These are phyloP conservation scores for Claviceps sp. DNA, from an alignment of 2,329 filamentous ascomycete genomes.

Conservation along the genomic window DNA sequence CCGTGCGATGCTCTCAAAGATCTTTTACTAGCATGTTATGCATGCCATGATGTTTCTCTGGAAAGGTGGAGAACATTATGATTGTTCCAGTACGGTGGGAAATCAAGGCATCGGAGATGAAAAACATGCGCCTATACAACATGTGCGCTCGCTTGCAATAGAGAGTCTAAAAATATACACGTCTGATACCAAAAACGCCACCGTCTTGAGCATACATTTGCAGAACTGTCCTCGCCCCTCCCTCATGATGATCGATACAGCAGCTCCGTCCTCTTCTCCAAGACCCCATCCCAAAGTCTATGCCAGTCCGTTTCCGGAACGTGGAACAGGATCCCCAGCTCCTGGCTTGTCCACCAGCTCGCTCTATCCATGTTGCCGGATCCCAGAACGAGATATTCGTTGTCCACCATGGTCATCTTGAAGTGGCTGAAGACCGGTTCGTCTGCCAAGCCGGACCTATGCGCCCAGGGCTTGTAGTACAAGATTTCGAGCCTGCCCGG, in stretches of 20 bases:
- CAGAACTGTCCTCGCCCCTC: background rate
- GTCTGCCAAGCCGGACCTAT: slow-evolving; percentile 18
- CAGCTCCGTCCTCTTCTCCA: slow-evolving; percentile 22
- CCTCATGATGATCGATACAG: slow-evolving; percentile 2
- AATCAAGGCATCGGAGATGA: too few species aligned
- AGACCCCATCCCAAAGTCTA: slow-evolving; percentile 25
- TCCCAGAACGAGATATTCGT: slow-evolving; percentile 53
- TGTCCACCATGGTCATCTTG: slow-evolving; percentile 64
- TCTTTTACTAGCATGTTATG: too few species aligned
- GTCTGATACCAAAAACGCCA: too few species aligned
- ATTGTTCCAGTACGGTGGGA: too few species aligned
- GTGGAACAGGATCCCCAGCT: slow-evolving; percentile 54
- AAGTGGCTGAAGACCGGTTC: slow-evolving; percentile 65
- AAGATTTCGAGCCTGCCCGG: slow-evolving; percentile 42
- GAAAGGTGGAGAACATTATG: too few species aligned
- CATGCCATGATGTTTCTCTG: too few species aligned
- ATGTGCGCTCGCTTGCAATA: too few species aligned
- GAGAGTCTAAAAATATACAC: too few species aligned
- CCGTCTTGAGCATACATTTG: too few species aligned
- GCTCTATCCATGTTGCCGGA: slow-evolving; percentile 78
- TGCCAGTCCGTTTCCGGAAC: slow-evolving; percentile 24
- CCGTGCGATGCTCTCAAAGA: too few species aligned
- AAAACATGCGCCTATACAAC: too few species aligned
- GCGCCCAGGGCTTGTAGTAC: slow-evolving; percentile 38
- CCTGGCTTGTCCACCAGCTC: slow-evolving; percentile 79